These are phyloP conservation scores for Candida berthetii DNA, from an alignment of 805 yeast species.

Conservation along the genomic window DNA sequence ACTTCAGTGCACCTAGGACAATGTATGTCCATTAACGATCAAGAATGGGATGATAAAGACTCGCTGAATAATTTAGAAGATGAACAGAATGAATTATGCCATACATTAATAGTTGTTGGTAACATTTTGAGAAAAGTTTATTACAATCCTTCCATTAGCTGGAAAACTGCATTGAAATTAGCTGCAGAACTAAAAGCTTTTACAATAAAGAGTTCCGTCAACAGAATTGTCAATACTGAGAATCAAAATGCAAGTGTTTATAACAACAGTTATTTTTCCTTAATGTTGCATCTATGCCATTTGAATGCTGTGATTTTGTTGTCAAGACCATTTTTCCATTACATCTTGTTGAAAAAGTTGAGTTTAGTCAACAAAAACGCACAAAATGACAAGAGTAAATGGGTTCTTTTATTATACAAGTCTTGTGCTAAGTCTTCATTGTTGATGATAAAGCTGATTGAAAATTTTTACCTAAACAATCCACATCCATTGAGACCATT, in stretches of 20 bases:
- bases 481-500: slow-evolving; percentile 31
- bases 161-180: slow-evolving; percentile 24
- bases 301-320: slow-evolving; percentile 30
- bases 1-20: slow-evolving; percentile 30
- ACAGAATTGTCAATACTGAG: slow-evolving; percentile 20
- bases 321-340: slow-evolving; percentile 37
- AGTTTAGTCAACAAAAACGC: slow-evolving; percentile 11
- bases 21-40: slow-evolving; percentile 27
- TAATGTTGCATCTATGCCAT: slow-evolving; percentile 29
- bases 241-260: slow-evolving; percentile 4
- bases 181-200: slow-evolving; percentile 30
- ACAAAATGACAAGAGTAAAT: slow-evolving; percentile 7
- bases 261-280: neutral
- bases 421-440: slow-evolving; percentile 31
- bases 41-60: slow-evolving; percentile 33
- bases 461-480: slow-evolving; percentile 18
- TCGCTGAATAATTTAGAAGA: slow-evolving; percentile 13
- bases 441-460: slow-evolving; percentile 26
- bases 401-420: slow-evolving; percentile 21
- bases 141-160: slow-evolving; percentile 23
- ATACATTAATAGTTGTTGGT: slow-evolving; percentile 24
- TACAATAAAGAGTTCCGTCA: slow-evolving; percentile 25
- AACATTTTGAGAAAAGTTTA: slow-evolving; percentile 26
- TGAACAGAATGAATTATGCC: slow-evolving; percentile 23
- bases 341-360: slow-evolving; percentile 18